Base-by-base conservation (phyloP, 2,329 filamentous ascomycete species). In the Alternaria sp. region DNA sequence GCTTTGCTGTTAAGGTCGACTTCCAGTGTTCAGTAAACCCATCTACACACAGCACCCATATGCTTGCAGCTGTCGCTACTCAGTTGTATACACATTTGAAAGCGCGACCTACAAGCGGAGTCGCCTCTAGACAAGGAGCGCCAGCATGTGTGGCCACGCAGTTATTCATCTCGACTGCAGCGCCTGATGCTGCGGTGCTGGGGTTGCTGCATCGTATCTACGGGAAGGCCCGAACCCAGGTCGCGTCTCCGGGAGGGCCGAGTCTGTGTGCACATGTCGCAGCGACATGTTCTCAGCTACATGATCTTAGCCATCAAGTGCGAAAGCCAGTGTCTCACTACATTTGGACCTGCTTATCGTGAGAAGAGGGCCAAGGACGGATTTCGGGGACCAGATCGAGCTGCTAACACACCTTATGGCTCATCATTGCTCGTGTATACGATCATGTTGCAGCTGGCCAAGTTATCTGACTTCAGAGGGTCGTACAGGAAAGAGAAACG, bases 311-410 rank as follows among this genome's bases (percentile, higher is more conserved):
- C 47, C 12, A 51, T 5, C 26, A 21, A 51, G 26, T 51, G 47
- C 47, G 5, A 50, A 50, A 30, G 26, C 47, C 26, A 51, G 18
- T 33, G 25, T 30, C 47, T 30, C 25, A 51, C 47, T 15, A 33
- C 18, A 9, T 33, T 51, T 33, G 20, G 47, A 23, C n/a, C n/a
- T 20, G 26, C 47, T 33, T 51, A 51, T 33, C 47, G 4, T 15
- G 3, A 33, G 7, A n/a, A 30, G 18, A 23, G 30, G 12, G 15
- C 15, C 11, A 28, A 55, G 58, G 58, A 23, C 58, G 58, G 44
- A 60, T 60, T 61, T 61, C 58, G 58, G 58, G 18, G 51, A 26
- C 44, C 30, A 18, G 28, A 7, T 2, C 23, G 43, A 20, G 37
- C 33, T 25, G 45, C 44, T 58, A 61, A 21, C 44, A 61, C 18